A percentile compares a stretch with the other conserved stretches of the same genome.
Evolutionary conservation across 371 early-diverging fungal species (phyloP).

Genomic region (Mortierella sp.): DNA sequence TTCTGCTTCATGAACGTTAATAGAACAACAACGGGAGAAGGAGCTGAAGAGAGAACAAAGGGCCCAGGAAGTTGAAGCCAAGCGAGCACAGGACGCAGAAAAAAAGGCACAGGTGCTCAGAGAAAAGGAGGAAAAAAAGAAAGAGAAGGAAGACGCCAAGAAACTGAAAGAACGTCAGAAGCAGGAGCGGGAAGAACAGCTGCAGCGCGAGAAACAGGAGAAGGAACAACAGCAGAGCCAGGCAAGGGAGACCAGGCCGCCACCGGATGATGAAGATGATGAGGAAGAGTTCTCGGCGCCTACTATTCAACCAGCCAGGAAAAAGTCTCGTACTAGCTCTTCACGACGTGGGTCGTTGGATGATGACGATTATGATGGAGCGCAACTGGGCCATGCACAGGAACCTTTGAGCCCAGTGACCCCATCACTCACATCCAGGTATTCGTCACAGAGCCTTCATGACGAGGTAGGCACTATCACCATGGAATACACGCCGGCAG

Average conservation of each 20-base stretch:
- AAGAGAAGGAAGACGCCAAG: conserved; percentile 52
- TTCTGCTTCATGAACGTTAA: background rate
- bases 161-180: conserved; percentile 44
- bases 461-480: conserved; percentile 25
- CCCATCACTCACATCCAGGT: conserved; percentile 10
- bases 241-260: conserved; percentile 18
- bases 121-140: conserved; percentile 52
- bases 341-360: conserved; percentile 35
- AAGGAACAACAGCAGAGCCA: conserved; percentile 28
- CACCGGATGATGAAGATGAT: conserved; percentile 33
- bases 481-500: background rate
- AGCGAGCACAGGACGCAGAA: conserved; percentile 49
- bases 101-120: conserved; percentile 41
- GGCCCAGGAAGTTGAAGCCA: conserved; percentile 32
- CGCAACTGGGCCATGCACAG: background rate
- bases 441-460: conserved; percentile 21
- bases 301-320: conserved; percentile 21
- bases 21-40: conserved; percentile 48
- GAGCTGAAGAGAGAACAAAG: conserved; percentile 48
- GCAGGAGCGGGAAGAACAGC: conserved; percentile 47
- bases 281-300: conserved; percentile 24
- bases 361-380: conserved; percentile 39
- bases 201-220: conserved; percentile 32
- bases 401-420: conserved; percentile 33
- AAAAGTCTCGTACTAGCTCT: conserved; percentile 24